These are phyloP conservation scores for Aspergillus chevalieri DNA, from an alignment of 2,329 filamentous ascomycete species.

Conservation along the genomic window DNA sequence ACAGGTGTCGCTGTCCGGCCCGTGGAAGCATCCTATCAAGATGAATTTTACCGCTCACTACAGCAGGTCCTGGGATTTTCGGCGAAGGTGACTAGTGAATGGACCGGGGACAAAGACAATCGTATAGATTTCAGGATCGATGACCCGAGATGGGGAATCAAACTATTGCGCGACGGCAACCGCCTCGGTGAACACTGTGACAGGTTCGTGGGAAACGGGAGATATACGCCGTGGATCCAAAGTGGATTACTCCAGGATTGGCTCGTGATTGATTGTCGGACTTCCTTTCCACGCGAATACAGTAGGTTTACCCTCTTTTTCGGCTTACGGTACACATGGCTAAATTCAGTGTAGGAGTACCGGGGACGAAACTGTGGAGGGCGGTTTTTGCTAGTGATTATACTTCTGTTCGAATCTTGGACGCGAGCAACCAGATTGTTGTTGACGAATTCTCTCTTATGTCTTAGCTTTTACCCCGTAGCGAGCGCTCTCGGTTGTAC, in stretches of 20 bases:
- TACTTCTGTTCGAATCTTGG: constrained; percentile 4
- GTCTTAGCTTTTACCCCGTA: neutral
- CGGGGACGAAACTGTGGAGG: constrained; percentile 8
- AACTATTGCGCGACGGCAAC: constrained; percentile 13
- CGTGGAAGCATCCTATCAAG: constrained; percentile 7
- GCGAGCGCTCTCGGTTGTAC: neutral
- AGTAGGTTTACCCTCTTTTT: neutral
- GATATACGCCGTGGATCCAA: constrained; percentile 10
- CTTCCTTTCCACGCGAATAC: constrained; percentile 3
- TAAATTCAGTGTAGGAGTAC: constrained; percentile 4
- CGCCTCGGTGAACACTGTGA: constrained; percentile 9
- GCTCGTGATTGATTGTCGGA: constrained; percentile 13
- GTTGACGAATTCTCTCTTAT: neutral
- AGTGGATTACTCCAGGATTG: constrained; percentile 10
- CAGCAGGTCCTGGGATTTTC: constrained; percentile 1
- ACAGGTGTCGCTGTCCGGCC: neutral
- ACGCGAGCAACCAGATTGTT: constrained; percentile 1
- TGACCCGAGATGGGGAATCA: constrained; percentile 11
- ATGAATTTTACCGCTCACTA: constrained; percentile 9
- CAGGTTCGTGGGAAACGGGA: constrained; percentile 7
- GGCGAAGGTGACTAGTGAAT: constrained; percentile 7
- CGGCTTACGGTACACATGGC: neutral
- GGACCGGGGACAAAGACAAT: constrained; percentile 5
- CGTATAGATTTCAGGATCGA: constrained; percentile 11
- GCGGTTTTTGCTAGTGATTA: constrained; percentile 7